A percentile compares a stretch with the other conserved stretches of the same genome.
Evolutionary conservation across 2,329 filamentous ascomycete genomes (phyloP).

Genomic region (Pseudogymnoascus sp.): DNA sequence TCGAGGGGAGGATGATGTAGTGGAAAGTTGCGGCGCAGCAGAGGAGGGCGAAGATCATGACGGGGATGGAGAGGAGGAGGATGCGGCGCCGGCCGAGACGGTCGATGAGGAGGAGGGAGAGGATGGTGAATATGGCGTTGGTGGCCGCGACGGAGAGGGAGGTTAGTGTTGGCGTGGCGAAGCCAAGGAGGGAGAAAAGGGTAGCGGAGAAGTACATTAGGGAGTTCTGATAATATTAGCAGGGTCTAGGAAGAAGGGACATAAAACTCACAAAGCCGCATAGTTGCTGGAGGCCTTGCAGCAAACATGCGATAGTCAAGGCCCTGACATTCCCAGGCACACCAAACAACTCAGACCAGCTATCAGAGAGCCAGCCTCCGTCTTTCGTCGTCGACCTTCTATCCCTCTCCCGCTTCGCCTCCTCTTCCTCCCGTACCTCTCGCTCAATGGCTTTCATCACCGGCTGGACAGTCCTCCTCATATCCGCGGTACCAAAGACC

Average conservation of each 20-base stretch:
- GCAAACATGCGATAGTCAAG: slow-evolving; percentile 73
- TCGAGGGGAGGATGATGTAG: slow-evolving; percentile 39
- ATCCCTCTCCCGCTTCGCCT: slow-evolving; percentile 33
- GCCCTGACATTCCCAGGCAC: slow-evolving; percentile 64
- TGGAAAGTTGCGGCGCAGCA: slow-evolving; percentile 67
- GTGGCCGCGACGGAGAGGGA: slow-evolving; percentile 74
- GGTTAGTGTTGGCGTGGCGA: slow-evolving; percentile 70
- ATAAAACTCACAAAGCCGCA: slow-evolving; percentile 63
- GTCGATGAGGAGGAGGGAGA: slow-evolving; percentile 71
- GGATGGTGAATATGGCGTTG: slow-evolving; percentile 73
- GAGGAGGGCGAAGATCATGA: slow-evolving; percentile 70
- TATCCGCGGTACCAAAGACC: slow-evolving; percentile 49
- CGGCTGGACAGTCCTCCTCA: slow-evolving; percentile 43
- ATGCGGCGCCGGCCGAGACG: slow-evolving; percentile 71
- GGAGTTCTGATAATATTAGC: slow-evolving; percentile 52
- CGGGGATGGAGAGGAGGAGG: slow-evolving; percentile 72
- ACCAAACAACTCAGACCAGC: slow-evolving; percentile 46
- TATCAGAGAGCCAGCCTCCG: slow-evolving; percentile 25
- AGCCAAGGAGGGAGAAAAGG: slow-evolving; percentile 71
- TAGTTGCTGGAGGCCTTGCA: slow-evolving; percentile 82
- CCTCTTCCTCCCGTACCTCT: slow-evolving; percentile 65
- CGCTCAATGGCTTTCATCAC: slow-evolving; percentile 63
- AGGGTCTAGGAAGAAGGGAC: not conserved
- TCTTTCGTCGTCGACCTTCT: slow-evolving; percentile 16
- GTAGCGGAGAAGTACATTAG: slow-evolving; percentile 89